These are phyloP conservation scores for Sporothrix luriei DNA, from an alignment of 2,329 filamentous ascomycete species.

Conservation along the genomic window DNA sequence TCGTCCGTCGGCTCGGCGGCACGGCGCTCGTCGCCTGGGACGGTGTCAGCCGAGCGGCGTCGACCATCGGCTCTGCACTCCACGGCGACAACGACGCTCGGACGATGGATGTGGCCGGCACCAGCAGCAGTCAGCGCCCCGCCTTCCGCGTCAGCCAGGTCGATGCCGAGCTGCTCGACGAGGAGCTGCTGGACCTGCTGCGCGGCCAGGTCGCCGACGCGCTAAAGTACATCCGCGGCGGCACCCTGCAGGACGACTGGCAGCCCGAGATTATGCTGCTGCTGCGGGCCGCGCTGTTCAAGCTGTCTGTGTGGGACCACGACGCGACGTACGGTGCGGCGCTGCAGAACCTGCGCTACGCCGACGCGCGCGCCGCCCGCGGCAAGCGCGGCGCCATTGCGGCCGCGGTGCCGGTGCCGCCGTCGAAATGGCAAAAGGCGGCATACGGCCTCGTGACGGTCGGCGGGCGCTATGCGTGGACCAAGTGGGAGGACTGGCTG, in stretches of 20 bases:
- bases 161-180: conserved; percentile 91
- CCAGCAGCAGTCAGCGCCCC: conserved; percentile 70
- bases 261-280: conserved; percentile 78
- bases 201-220: conserved; percentile 85
- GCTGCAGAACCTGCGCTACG: conserved; percentile 87
- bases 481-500: conserved; percentile 87
- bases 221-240: conserved; percentile 78
- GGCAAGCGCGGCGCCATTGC: conserved; percentile 8
- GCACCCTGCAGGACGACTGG: conserved; percentile 81
- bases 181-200: conserved; percentile 84
- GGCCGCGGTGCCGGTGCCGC: conserved; percentile 65
- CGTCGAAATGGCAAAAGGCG: conserved; percentile 79
- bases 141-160: conserved; percentile 94
- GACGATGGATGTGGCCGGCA: conserved; percentile 38
- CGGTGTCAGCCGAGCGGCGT: conserved; percentile 47
- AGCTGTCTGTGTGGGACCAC: conserved; percentile 95
- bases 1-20: conserved; percentile 57
- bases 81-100: background rate
- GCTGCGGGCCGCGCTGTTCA: conserved; percentile 81
- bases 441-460: conserved; percentile 85
- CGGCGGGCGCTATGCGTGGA: conserved; percentile 86
- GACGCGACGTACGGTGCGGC: conserved; percentile 92
- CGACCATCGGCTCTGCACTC: background rate
- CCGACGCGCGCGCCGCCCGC: conserved; percentile 67
- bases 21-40: conserved; percentile 68